Conservation (phyloP, 2,329 filamentous ascomycete genomes). For the Aureobasidium lini region DNA sequence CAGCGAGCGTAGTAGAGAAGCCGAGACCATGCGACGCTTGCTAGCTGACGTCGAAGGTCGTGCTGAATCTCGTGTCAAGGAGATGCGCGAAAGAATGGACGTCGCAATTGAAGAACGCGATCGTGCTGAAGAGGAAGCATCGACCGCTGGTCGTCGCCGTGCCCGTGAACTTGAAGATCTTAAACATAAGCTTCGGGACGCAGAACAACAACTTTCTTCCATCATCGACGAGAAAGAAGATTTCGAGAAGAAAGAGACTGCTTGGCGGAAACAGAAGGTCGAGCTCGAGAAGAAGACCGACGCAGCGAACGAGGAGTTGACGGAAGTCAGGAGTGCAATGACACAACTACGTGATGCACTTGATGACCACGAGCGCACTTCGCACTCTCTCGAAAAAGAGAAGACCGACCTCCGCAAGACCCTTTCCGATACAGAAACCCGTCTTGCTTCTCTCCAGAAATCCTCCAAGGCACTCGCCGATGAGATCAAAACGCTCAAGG, state of each 20-base stretch:
- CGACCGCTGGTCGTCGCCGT: constrained; percentile 64
- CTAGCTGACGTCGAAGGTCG: constrained; percentile 79
- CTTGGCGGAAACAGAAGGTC: constrained; percentile 65
- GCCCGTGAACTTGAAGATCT: constrained; percentile 83
- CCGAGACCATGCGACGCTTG: constrained; percentile 87
- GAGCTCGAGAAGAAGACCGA: constrained; percentile 67
- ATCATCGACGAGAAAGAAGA: constrained; percentile 70
- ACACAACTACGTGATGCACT: constrained; percentile 69
- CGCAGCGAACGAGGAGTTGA: constrained; percentile 63
- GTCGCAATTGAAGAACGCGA: constrained; percentile 90
- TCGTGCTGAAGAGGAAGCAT: constrained; percentile 83
- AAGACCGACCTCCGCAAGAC: constrained; percentile 65
- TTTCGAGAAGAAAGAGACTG: constrained; percentile 63
- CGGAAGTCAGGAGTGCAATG: constrained; percentile 70
- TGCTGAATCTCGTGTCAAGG: constrained; percentile 72
- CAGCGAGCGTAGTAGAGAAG: constrained; percentile 80
- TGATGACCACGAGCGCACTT: constrained; percentile 80
- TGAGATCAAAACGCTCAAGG: constrained; percentile 46
- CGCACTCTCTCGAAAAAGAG: constrained; percentile 76
- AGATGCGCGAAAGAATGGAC: constrained; percentile 85
- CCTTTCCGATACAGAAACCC: constrained; percentile 68
- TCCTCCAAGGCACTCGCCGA: constrained; percentile 54
- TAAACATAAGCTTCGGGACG: constrained; percentile 67
- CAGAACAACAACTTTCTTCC: constrained; percentile 67
- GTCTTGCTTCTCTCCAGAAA: constrained; percentile 73